These are phyloP conservation scores for Ogataea henricii DNA, from an alignment of 805 yeast genomes.

Conservation along the genomic window DNA sequence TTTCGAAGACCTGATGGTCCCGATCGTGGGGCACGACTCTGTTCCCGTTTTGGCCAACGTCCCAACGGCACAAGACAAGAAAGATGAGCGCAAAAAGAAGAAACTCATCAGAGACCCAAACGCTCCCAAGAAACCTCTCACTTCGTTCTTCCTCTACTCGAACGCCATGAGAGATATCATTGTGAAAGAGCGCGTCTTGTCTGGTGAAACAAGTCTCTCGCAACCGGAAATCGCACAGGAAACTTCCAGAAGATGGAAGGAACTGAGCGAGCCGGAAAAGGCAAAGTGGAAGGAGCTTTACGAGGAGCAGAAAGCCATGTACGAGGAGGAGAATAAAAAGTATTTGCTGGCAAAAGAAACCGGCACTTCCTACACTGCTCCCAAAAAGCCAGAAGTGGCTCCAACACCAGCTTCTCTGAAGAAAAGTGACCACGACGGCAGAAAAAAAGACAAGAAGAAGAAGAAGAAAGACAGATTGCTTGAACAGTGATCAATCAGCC, in stretches of 20 bases:
- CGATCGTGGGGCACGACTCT: conserved; percentile 33
- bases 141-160: conserved; percentile 80
- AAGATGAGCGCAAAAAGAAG: conserved; percentile 49
- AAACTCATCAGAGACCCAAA: conserved; percentile 72
- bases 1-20: conserved; percentile 29
- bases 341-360: conserved; percentile 34
- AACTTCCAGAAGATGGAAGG: conserved; percentile 79
- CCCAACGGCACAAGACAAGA: conserved; percentile 40
- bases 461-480: conserved; percentile 43
- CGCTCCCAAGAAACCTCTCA: conserved; percentile 94
- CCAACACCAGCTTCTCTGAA: conserved; percentile 23
- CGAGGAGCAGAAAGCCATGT: conserved; percentile 44
- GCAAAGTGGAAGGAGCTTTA: conserved; percentile 67
- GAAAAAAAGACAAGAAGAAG: conserved; percentile 56
- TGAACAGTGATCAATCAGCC: conserved; percentile 8
- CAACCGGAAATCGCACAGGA: conserved; percentile 79
- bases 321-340: conserved; percentile 34
- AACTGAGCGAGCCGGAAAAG: conserved; percentile 67
- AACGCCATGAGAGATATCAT: conserved; percentile 71
- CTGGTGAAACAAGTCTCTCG: conserved; percentile 62
- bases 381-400: conserved; percentile 29
- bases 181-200: conserved; percentile 62
- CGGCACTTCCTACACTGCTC: conserved; percentile 31
- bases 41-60: conserved; percentile 19
- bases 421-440: conserved; percentile 40